phyloP scores from a whole-genome alignment of 306 rosid genomes.

The Prunus kanzakura region DNA sequence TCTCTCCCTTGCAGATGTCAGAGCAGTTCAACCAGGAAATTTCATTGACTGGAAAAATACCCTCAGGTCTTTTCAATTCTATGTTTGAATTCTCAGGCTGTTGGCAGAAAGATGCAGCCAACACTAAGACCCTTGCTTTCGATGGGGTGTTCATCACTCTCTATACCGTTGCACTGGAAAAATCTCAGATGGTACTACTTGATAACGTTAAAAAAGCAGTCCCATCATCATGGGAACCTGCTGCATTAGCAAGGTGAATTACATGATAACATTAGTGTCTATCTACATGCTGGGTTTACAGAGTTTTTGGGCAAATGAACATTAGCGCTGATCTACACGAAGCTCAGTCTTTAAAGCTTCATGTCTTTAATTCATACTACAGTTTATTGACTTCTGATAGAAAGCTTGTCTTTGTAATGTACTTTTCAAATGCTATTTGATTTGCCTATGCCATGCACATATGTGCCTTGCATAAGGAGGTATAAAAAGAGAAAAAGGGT shows the following conservation, averaged over 20 bases:
- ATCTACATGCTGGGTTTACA: background rate
- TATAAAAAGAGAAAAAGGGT: background rate
- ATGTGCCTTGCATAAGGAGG: background rate
- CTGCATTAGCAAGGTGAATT: constrained; percentile 81
- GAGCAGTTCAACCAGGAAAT: constrained; percentile 97
- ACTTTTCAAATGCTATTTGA: background rate
- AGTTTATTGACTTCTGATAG: background rate
- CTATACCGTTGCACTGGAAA: constrained; percentile 87
- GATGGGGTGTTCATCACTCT: constrained; percentile 94
- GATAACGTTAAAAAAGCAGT: constrained; percentile 74
- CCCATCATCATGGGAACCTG: constrained; percentile 92
- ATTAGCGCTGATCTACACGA: background rate
- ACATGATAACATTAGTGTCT: background rate
- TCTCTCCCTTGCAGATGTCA: constrained; percentile 67
- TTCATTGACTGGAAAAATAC: constrained; percentile 86
- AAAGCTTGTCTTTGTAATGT: background rate
- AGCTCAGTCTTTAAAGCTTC: constrained; percentile 2
- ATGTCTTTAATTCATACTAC: background rate
- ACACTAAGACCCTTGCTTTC: constrained; percentile 84
- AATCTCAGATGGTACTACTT: constrained; percentile 79
- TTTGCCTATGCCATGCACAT: background rate
- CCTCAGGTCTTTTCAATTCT: constrained; percentile 90
- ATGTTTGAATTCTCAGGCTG: constrained; percentile 94
- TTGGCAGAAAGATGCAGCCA: constrained; percentile 98
- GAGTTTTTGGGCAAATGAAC: background rate